Conservation (phyloP, 2,329 filamentous ascomycete genomes). For the Clonostachys sp. region DNA sequence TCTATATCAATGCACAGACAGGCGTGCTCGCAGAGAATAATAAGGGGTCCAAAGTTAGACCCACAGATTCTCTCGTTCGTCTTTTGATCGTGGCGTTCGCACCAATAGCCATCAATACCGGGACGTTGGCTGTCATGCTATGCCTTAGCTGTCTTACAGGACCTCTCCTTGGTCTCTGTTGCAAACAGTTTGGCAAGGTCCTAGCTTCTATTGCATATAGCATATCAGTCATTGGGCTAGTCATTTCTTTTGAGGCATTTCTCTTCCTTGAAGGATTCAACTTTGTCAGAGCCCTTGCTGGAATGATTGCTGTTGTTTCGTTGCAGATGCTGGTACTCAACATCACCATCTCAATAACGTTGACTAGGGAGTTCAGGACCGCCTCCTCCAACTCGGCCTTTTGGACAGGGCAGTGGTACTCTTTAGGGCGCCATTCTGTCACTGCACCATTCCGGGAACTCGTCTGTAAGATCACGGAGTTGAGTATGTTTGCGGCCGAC, state of each 20-base stretch:
- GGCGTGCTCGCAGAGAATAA: conserved; percentile 55
- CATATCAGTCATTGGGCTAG: conserved; percentile 77
- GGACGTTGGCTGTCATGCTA: conserved; percentile 74
- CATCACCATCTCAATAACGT: conserved; percentile 77
- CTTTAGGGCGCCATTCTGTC: conserved; percentile 94
- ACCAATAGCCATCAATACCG: conserved; percentile 85
- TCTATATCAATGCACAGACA: conserved; percentile 94
- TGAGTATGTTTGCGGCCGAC: too few relatives aligned
- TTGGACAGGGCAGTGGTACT: conserved; percentile 99
- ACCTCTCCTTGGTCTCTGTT: conserved; percentile 93
- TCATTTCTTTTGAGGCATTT: conserved; percentile 90
- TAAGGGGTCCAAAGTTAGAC: conserved; percentile 4
- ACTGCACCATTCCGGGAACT: conserved; percentile 96
- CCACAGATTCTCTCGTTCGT: conserved; percentile 51
- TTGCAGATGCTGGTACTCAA: conserved; percentile 95
- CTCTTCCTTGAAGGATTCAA: conserved; percentile 88
- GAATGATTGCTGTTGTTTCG: conserved; percentile 88
- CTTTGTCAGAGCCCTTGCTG: conserved; percentile 76
- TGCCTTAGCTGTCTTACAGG: conserved; percentile 98
- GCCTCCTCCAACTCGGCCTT: conserved; percentile 97
- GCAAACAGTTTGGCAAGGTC: conserved; percentile 98
- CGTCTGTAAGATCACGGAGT: conserved; percentile 91
- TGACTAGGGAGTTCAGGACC: conserved; percentile 94
- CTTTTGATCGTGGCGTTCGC: conserved; percentile 78
- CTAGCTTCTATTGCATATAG: conserved; percentile 91